Conservation (phyloP, 1,284 basidiomycete genomes). For the Heterobasidion annosum region DNA sequence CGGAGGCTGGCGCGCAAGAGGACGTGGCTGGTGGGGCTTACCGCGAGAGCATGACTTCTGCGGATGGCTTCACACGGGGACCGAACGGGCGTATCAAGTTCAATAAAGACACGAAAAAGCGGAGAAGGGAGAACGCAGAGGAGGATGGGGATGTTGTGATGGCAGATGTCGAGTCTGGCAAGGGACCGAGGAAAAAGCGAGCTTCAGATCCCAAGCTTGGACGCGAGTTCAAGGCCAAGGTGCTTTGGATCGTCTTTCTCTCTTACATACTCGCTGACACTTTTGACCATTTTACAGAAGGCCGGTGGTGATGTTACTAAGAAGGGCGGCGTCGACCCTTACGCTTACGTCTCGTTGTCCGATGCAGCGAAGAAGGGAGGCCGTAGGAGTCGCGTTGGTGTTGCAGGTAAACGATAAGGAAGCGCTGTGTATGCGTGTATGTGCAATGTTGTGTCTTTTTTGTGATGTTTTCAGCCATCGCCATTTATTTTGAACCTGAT, state of each 20-base stretch:
- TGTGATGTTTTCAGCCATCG: not conserved
- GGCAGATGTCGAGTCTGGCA: conserved; percentile 37
- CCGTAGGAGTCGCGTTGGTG: conserved; percentile 19
- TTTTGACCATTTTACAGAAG: conserved; percentile 41
- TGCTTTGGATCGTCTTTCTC: conserved; percentile 18
- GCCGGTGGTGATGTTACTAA: conserved; percentile 85
- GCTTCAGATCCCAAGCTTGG: conserved; percentile 56
- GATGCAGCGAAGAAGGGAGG: conserved; percentile 65
- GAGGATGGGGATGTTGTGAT: conserved; percentile 65
- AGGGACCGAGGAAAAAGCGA: conserved; percentile 38
- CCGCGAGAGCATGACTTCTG: conserved; percentile 71
- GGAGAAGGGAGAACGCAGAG: conserved; percentile 57
- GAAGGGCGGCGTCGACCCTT: conserved; percentile 81
- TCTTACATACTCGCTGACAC: not conserved
- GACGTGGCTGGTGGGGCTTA: conserved; percentile 79
- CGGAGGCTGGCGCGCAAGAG: conserved; percentile 35
- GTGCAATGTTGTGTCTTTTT: not conserved
- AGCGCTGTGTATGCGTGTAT: not conserved
- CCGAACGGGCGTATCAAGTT: conserved; percentile 85
- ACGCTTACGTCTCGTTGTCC: conserved; percentile 81
- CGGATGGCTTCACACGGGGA: conserved; percentile 85
- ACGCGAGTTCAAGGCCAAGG: conserved; percentile 86
- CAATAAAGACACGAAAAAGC: conserved; percentile 94
- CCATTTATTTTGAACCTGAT: not conserved
- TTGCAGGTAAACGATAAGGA: conserved; percentile 23